phyloP scores from a whole-genome alignment of 2,329 filamentous ascomycete species.

The Drechmeria coniospora region DNA sequence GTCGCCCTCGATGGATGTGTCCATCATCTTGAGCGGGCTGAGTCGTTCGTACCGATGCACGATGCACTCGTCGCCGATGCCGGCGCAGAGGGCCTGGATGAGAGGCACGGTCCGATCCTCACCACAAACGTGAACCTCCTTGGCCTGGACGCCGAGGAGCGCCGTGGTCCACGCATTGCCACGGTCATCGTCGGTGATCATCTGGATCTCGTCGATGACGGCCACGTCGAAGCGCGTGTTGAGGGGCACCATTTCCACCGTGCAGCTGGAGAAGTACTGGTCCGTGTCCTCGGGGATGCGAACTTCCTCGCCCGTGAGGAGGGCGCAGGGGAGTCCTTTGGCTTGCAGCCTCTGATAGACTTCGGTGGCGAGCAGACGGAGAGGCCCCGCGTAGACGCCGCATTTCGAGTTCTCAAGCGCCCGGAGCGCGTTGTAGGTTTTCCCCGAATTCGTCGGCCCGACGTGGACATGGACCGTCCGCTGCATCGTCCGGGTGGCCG shows the following conservation, averaged over 20 bases:
- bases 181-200: constrained; percentile 68
- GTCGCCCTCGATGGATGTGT: constrained; percentile 44
- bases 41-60: constrained; percentile 75
- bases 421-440: constrained; percentile 88
- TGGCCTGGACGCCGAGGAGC: constrained; percentile 69
- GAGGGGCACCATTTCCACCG: constrained; percentile 72
- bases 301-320: constrained; percentile 86
- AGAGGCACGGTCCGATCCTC: constrained; percentile 71
- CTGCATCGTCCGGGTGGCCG: constrained; percentile 63
- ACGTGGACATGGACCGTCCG: constrained; percentile 84
- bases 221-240: constrained; percentile 59
- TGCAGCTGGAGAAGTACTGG: constrained; percentile 61
- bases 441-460: constrained; percentile 93
- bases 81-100: constrained; percentile 60
- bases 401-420: constrained; percentile 59
- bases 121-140: constrained; percentile 85
- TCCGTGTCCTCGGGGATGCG: constrained; percentile 46
- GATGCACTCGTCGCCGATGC: constrained; percentile 66
- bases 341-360: constrained; percentile 78
- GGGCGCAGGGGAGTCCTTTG: constrained; percentile 59
- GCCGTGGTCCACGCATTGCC: constrained; percentile 95
- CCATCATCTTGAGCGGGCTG: constrained; percentile 56
- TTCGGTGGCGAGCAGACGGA: constrained; percentile 82
- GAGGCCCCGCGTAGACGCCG: constrained; percentile 81
- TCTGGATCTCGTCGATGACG: constrained; percentile 97